Evolutionary conservation across 495 filamentous ascomycete genomes (phyloP).

Genomic region (Xylaria nigripes): DNA sequence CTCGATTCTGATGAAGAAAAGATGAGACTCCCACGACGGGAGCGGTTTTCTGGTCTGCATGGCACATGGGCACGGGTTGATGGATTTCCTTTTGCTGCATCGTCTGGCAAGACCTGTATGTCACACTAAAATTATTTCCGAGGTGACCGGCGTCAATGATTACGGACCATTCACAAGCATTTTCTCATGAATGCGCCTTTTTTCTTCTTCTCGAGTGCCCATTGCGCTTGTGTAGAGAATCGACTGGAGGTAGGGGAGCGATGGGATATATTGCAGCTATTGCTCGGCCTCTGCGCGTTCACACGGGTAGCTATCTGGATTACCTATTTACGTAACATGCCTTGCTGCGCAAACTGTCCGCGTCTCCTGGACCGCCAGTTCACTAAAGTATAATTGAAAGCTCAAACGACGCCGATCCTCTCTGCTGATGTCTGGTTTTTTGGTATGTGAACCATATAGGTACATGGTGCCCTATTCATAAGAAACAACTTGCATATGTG

Average conservation of each 20-base stretch:
- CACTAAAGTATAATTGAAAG: background rate
- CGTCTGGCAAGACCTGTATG: constrained; percentile 47
- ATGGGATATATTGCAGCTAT: background rate
- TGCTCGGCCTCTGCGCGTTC: background rate
- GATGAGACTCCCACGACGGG: constrained; percentile 21
- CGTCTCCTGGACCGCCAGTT: background rate
- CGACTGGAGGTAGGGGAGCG: background rate
- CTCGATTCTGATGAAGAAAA: constrained; percentile 16
- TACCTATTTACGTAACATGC: background rate
- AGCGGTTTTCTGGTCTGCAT: constrained; percentile 39
- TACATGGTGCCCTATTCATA: no score
- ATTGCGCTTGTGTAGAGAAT: background rate
- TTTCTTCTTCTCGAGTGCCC: background rate
- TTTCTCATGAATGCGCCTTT: constrained; percentile 3
- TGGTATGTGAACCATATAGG: background rate
- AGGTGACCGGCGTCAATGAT: constrained; percentile 39
- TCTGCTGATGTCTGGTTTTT: background rate
- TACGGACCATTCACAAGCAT: constrained; percentile 19
- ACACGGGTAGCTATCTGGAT: constrained; percentile 1
- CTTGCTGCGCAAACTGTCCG: background rate
- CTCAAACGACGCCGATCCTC: background rate
- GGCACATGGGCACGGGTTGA: constrained; percentile 40
- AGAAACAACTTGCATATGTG: no score
- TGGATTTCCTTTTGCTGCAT: constrained; percentile 36
- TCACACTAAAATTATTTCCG: constrained; percentile 33